Percentiles rank a stretch among this genome's conserved stretches.
Conservation (phyloP, 208 protist genomes). For the Novymonas esmeraldas region DNA sequence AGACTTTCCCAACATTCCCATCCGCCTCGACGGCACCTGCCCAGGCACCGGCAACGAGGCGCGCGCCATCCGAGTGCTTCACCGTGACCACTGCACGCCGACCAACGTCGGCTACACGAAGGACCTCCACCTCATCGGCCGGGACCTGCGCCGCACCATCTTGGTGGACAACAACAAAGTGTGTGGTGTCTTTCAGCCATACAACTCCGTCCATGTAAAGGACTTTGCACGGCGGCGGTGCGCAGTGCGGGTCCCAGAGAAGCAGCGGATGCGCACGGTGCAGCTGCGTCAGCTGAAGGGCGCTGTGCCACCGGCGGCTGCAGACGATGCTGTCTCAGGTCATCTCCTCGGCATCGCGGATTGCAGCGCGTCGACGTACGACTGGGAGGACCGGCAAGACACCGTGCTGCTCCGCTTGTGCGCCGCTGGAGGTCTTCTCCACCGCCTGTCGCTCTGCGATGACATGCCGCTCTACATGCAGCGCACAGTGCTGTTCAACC, state of each 20-base stretch:
- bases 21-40: conserved; percentile 5
- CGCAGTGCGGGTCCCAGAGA: background rate
- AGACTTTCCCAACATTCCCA: conserved; percentile 31
- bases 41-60: background rate
- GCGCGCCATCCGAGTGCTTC: conserved; percentile 36
- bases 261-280: background rate
- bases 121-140: conserved; percentile 66
- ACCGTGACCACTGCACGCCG: conserved; percentile 64
- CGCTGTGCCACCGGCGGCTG: background rate
- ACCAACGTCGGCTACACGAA: conserved; percentile 63
- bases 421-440: conserved; percentile 4
- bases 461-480: conserved; percentile 20
- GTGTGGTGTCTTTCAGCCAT: conserved; percentile 63
- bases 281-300: conserved; percentile 12
- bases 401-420: conserved; percentile 29
- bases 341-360: background rate
- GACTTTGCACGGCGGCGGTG: conserved; percentile 30
- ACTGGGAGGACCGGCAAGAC: conserved; percentile 33
- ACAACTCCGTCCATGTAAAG: conserved; percentile 53
- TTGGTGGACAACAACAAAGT: conserved; percentile 67
- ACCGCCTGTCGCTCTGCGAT: conserved; percentile 11
- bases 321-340: background rate
- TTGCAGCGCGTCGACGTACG: background rate
- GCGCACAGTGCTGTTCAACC: conserved; percentile 20
- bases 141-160: conserved; percentile 42